Percentiles rank a stretch among this genome's conserved stretches.
phyloP scores from a whole-genome alignment of 2,329 filamentous ascomycete genomes.

The Phialocephala subalpina region DNA sequence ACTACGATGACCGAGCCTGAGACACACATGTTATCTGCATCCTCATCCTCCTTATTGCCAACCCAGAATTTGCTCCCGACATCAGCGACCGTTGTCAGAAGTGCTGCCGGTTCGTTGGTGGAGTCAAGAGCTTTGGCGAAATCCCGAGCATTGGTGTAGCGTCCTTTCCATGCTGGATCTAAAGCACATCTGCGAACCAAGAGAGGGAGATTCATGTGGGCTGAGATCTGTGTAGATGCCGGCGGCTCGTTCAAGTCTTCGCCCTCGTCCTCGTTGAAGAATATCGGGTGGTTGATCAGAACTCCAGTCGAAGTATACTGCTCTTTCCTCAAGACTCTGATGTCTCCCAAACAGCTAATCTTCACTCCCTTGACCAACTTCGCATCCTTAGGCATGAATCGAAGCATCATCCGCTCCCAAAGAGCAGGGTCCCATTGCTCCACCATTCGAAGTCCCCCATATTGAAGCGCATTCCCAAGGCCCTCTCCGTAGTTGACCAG shows the following conservation, averaged over 20 bases:
- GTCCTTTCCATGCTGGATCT: background rate
- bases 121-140: background rate
- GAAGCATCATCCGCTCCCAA: background rate
- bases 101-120: background rate
- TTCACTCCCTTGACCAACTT: background rate
- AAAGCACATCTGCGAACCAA: background rate
- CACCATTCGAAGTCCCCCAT: background rate
- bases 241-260: background rate
- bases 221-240: background rate
- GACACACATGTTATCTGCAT: background rate
- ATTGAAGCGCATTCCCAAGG: background rate
- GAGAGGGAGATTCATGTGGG: background rate
- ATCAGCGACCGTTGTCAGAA: background rate
- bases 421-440: background rate
- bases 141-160: background rate
- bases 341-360: conserved; percentile 2
- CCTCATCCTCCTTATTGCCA: background rate
- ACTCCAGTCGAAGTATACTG: background rate
- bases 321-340: too few relatives aligned
- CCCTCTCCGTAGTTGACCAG: background rate
- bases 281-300: background rate
- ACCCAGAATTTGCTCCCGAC: background rate
- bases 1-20: background rate
- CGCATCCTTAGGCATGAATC: background rate
- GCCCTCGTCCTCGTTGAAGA: conserved; percentile 4